A percentile compares a stretch with the other conserved stretches of the same genome.
Evolutionary conservation across 2,329 filamentous ascomycete species (phyloP).

Genomic region (Paradendryphiella salina): DNA sequence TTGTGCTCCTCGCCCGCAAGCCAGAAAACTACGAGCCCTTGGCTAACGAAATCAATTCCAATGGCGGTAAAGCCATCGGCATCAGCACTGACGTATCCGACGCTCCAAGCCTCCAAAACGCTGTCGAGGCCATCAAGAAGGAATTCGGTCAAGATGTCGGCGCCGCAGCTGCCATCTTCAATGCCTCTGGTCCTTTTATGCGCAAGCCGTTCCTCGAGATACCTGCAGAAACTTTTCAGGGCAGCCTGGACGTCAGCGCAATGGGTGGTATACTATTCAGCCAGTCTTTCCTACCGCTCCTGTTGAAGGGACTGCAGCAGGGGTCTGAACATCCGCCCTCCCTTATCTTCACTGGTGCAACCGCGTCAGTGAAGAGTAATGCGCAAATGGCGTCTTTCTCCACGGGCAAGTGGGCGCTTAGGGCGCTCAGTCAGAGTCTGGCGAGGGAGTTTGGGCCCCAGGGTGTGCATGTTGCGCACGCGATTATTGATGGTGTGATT

Average conservation of each 20-base stretch:
- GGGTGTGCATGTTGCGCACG: constrained; percentile 81
- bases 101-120: constrained; percentile 57
- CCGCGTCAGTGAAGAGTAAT: constrained; percentile 74
- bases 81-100: constrained; percentile 68
- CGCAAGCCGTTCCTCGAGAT: constrained; percentile 65
- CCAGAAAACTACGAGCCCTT: constrained; percentile 67
- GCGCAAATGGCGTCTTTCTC: constrained; percentile 73
- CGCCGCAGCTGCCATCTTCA: constrained; percentile 67
- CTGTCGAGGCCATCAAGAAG: constrained; percentile 65
- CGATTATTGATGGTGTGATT: constrained; percentile 82
- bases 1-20: constrained; percentile 73
- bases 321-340: constrained; percentile 68
- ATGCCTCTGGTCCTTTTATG: constrained; percentile 63
- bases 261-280: constrained; percentile 77
- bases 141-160: constrained; percentile 58
- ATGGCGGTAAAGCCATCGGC: constrained; percentile 71
- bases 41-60: constrained; percentile 67
- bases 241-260: constrained; percentile 52
- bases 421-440: constrained; percentile 73
- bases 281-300: constrained; percentile 68
- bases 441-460: constrained; percentile 82
- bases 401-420: constrained; percentile 76
- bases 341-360: constrained; percentile 84
- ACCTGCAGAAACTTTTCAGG: constrained; percentile 60
- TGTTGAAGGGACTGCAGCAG: constrained; percentile 62